These are phyloP conservation scores for Thalassia testudinum DNA, from an alignment of 116 monocot species.

Conservation along the genomic window DNA sequence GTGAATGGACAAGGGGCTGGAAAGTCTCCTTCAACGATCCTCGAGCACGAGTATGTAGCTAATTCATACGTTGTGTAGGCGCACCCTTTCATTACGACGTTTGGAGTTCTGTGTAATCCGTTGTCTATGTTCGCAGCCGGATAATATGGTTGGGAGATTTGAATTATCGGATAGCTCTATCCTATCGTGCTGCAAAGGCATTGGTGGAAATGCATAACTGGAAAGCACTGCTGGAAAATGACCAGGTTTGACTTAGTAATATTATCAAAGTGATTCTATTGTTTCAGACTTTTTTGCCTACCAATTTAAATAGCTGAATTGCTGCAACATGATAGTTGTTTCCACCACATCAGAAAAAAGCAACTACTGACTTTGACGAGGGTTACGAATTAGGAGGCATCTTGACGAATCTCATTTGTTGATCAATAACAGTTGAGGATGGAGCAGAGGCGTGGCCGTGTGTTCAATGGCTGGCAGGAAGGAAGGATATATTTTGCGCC, in stretches of 20 bases:
- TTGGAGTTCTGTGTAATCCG: neutral
- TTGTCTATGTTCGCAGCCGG: slow-evolving; percentile 20
- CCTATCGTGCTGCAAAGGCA: slow-evolving; percentile 32
- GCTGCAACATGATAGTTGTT: too few species aligned
- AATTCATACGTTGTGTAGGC: neutral
- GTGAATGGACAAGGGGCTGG: slow-evolving; percentile 14
- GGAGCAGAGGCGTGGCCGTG: slow-evolving; percentile 35
- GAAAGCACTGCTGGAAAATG: slow-evolving; percentile 52
- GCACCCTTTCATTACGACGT: neutral
- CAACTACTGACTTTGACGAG: too few species aligned
- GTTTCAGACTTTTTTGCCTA: too few species aligned
- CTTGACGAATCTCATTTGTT: neutral
- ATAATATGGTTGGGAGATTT: slow-evolving; percentile 73
- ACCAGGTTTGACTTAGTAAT: slow-evolving; percentile 28
- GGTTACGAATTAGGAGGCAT: too few species aligned
- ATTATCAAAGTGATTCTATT: too few species aligned
- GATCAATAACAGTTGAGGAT: slow-evolving; percentile 37
- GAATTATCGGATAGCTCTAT: slow-evolving; percentile 66
- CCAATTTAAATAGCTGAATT: too few species aligned
- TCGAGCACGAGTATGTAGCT: slow-evolving; percentile 31
- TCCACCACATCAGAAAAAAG: too few species aligned
- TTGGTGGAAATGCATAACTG: slow-evolving; percentile 46
- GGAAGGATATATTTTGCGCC: slow-evolving; percentile 74
- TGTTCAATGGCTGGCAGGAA: slow-evolving; percentile 77
- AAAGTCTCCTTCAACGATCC: slow-evolving; percentile 33